phyloP scores from a whole-genome alignment of 352 stramenopile species.

The Globisporangium paroecandrum region DNA sequence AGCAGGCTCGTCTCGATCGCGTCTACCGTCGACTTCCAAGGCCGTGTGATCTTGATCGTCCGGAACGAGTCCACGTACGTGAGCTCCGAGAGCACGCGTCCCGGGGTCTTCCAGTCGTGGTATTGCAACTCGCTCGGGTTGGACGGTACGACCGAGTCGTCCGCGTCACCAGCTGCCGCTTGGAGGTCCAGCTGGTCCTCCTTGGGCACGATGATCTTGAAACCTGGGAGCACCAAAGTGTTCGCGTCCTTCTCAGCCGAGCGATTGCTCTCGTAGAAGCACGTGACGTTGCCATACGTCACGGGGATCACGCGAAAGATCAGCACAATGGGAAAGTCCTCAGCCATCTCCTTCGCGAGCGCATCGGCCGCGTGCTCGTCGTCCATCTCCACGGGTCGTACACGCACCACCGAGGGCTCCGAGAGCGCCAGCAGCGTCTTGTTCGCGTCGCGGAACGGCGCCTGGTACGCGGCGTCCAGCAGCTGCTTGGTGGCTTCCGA shows the following conservation, averaged over 20 bases:
- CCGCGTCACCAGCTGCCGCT: not conserved
- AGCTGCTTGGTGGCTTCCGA: slow-evolving; percentile 6
- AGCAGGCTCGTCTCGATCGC: slow-evolving; percentile 40
- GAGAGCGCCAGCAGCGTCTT: slow-evolving; percentile 38
- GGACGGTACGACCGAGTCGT: not conserved
- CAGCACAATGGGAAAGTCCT: slow-evolving; percentile 66
- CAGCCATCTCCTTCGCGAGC: slow-evolving; percentile 55
- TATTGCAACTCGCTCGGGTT: slow-evolving; percentile 13
- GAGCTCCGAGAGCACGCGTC: slow-evolving; percentile 53
- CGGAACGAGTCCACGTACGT: slow-evolving; percentile 54
- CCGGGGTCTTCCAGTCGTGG: slow-evolving; percentile 50
- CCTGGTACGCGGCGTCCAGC: slow-evolving; percentile 44
- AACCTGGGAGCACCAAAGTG: slow-evolving; percentile 60
- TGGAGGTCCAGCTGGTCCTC: slow-evolving; percentile 31
- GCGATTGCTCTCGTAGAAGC: slow-evolving; percentile 60
- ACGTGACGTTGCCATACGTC: slow-evolving; percentile 67
- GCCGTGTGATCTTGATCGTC: slow-evolving; percentile 57
- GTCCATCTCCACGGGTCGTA: slow-evolving; percentile 37
- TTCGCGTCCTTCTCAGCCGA: slow-evolving; percentile 18
- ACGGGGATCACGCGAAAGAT: slow-evolving; percentile 65
- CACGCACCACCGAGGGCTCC: slow-evolving; percentile 26
- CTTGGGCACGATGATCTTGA: slow-evolving; percentile 75
- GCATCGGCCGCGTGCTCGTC: slow-evolving; percentile 73
- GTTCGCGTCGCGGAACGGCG: slow-evolving; percentile 48
- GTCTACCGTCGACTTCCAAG: slow-evolving; percentile 49